phyloP scores from a whole-genome alignment of 192 early-diverging fungal genomes.

The Coemansia sp. region DNA sequence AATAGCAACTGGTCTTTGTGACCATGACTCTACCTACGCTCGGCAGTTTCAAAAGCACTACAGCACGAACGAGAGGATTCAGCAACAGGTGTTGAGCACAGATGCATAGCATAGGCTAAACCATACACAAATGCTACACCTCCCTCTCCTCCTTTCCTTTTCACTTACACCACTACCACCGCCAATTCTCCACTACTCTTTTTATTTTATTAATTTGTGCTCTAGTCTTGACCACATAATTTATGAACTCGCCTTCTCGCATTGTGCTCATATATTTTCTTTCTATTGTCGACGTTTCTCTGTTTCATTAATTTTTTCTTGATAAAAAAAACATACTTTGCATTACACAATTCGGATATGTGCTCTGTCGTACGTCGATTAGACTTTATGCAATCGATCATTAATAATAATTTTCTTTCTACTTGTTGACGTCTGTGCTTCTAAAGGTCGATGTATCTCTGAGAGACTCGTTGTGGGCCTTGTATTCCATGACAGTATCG shows the following conservation, averaged over 20 bases:
- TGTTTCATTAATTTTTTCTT: neutral
- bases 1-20: neutral
- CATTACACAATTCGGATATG: neutral
- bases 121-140: neutral
- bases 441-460: constrained; percentile 86
- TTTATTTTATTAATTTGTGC: neutral
- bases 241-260: neutral
- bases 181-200: neutral
- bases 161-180: neutral
- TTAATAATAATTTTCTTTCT: neutral
- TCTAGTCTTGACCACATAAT: neutral
- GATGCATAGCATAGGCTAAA: neutral
- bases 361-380: constrained; percentile 21
- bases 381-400: constrained; percentile 1
- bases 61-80: neutral
- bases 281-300: neutral
- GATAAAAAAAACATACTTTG: neutral
- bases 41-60: neutral
- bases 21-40: neutral
- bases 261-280: neutral
- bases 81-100: neutral
- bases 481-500: constrained; percentile 92
- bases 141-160: neutral
- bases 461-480: constrained; percentile 86
- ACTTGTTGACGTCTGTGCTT: constrained; percentile 72